phyloP scores from a whole-genome alignment of 495 filamentous ascomycete species.

The Aspergillus affinis region DNA sequence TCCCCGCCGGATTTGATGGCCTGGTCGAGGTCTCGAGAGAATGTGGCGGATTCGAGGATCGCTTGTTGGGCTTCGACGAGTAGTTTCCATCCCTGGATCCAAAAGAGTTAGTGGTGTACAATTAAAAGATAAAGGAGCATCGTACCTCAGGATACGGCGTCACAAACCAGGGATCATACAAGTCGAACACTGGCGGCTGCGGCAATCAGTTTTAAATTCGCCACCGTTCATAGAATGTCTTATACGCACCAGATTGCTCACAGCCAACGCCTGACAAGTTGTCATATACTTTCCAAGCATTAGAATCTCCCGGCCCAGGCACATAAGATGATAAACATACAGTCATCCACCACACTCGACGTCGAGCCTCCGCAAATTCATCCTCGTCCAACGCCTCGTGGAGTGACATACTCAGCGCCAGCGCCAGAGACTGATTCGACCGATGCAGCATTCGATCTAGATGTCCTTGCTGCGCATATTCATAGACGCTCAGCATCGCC shows the following conservation, averaged over 20 bases:
- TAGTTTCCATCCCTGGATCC: slow-evolving; percentile 39
- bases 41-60: slow-evolving; percentile 43
- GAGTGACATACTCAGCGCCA: slow-evolving; percentile 43
- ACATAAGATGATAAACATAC: slow-evolving; percentile 20
- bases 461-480: slow-evolving; percentile 53
- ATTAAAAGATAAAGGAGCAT: slow-evolving; percentile 7
- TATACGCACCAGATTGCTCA: slow-evolving; percentile 44
- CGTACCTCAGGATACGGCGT: slow-evolving; percentile 41
- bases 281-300: slow-evolving; percentile 17
- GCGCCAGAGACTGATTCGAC: slow-evolving; percentile 44
- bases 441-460: slow-evolving; percentile 49
- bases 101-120: slow-evolving; percentile 22
- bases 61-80: slow-evolving; percentile 49
- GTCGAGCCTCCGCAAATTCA: slow-evolving; percentile 41
- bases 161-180: slow-evolving; percentile 47
- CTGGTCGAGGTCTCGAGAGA: slow-evolving; percentile 41
- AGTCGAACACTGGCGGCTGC: slow-evolving; percentile 39
- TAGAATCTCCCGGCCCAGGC: background rate
- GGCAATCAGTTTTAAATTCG: slow-evolving; percentile 12
- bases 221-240: background rate
- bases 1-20: slow-evolving; percentile 12
- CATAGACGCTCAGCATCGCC: slow-evolving; percentile 47
- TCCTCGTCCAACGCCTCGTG: slow-evolving; percentile 40
- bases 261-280: slow-evolving; percentile 48
- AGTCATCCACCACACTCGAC: slow-evolving; percentile 54